These are phyloP conservation scores for Termitomyces heimii DNA, from an alignment of 768 basidiomycete species.

Conservation along the genomic window DNA sequence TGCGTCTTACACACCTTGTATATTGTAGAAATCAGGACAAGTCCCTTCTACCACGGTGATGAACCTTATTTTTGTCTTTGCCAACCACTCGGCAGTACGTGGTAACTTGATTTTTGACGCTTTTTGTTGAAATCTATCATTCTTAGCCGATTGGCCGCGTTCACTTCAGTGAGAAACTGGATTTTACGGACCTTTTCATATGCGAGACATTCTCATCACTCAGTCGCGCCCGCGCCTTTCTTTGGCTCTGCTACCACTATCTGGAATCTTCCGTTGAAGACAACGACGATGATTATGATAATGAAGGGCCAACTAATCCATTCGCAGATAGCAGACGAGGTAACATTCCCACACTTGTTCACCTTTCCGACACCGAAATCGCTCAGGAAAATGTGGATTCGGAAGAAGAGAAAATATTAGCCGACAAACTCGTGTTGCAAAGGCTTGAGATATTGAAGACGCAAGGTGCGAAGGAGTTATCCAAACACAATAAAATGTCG, in stretches of 20 bases:
- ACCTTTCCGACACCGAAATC: constrained; percentile 33
- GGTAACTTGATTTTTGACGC: constrained; percentile 11
- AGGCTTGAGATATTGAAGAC: constrained; percentile 31
- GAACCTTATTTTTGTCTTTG: constrained; percentile 66
- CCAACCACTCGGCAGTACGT: constrained; percentile 50
- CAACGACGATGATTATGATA: constrained; percentile 34
- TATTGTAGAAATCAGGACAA: constrained; percentile 33
- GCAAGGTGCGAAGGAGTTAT: constrained; percentile 24
- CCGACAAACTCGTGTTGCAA: constrained; percentile 32
- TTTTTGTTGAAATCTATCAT: constrained; percentile 23
- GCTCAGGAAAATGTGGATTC: constrained; percentile 42
- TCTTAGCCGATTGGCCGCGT: constrained; percentile 48
- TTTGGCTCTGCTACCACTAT: constrained; percentile 83
- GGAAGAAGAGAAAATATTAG: constrained; percentile 32
- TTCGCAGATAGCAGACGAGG: constrained; percentile 46
- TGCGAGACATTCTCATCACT: constrained; percentile 65
- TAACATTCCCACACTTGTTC: constrained; percentile 30
- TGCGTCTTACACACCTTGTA: not conserved
- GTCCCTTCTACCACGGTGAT: constrained; percentile 66
- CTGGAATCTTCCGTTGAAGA: constrained; percentile 41
- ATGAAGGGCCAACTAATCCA: constrained; percentile 40
- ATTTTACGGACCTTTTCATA: constrained; percentile 80
- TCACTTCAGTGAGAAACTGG: constrained; percentile 68
- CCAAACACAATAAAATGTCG: constrained; percentile 8
- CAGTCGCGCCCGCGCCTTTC: constrained; percentile 73